Percentiles rank a stretch among this genome's conserved stretches.
Evolutionary conservation across 768 basidiomycete species (phyloP).

Genomic region (Phanerodontia chrysosporium): DNA sequence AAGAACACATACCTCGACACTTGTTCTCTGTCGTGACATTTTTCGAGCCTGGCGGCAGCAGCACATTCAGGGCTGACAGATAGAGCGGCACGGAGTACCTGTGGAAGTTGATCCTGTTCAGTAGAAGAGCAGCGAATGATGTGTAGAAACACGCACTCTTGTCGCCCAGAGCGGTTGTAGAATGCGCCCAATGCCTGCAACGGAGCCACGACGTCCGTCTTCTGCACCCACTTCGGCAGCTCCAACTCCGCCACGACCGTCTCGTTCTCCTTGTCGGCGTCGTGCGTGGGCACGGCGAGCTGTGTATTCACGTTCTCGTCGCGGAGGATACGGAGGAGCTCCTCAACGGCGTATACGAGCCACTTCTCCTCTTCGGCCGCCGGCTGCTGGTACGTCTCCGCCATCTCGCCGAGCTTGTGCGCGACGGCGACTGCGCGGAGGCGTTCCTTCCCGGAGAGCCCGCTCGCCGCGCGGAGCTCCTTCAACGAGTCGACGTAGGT

Average conservation of each 20-base stretch:
- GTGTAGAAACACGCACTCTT: slow-evolving; percentile 42
- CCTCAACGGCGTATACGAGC: slow-evolving; percentile 41
- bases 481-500: slow-evolving; percentile 19
- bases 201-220: slow-evolving; percentile 60
- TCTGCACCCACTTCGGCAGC: slow-evolving; percentile 56
- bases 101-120: no score
- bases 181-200: slow-evolving; percentile 63
- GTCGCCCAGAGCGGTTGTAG: slow-evolving; percentile 51
- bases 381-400: slow-evolving; percentile 28
- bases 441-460: slow-evolving; percentile 33
- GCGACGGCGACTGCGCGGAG: slow-evolving; percentile 42
- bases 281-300: background rate
- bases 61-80: slow-evolving; percentile 57
- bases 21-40: slow-evolving; percentile 40
- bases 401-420: slow-evolving; percentile 42
- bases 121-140: background rate
- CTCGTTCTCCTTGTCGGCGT: slow-evolving; percentile 7
- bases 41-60: slow-evolving; percentile 40
- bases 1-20: slow-evolving; percentile 47
- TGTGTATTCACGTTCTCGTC: slow-evolving; percentile 23
- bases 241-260: slow-evolving; percentile 39
- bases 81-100: slow-evolving; percentile 67
- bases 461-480: slow-evolving; percentile 10
- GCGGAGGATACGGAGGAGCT: slow-evolving; percentile 35
- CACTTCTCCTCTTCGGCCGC: slow-evolving; percentile 38